These are phyloP conservation scores for Cinnamomum micranthum DNA, from an alignment of 164 flowering plant species.

Conservation along the genomic window DNA sequence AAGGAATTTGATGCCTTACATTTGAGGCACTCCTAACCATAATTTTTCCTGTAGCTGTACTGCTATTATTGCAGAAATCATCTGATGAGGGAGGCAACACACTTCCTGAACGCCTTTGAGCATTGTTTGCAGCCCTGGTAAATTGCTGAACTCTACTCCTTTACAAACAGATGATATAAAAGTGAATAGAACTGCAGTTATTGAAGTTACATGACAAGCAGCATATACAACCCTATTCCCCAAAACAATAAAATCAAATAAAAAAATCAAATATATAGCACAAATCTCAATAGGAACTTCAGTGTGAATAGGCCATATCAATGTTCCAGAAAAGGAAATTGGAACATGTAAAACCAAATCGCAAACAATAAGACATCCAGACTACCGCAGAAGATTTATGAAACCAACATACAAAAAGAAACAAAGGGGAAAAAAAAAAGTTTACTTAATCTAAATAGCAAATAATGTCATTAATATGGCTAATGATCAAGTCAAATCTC, in stretches of 20 bases:
- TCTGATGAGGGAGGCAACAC: constrained; percentile 53
- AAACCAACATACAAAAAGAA: no score
- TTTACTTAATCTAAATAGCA: constrained; percentile 20
- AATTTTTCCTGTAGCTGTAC: constrained; percentile 24
- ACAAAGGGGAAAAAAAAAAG: no score
- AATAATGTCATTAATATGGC: no score
- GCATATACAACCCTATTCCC: background rate
- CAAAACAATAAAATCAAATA: background rate
- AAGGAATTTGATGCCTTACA: constrained; percentile 25
- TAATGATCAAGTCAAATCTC: no score
- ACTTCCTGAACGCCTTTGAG: constrained; percentile 43
- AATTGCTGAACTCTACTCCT: constrained; percentile 46
- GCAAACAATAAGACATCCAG: no score
- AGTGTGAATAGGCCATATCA: background rate
- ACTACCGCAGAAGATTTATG: no score
- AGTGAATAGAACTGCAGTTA: no score
- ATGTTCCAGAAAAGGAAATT: background rate
- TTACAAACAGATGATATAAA: background rate
- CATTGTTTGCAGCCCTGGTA: constrained; percentile 37
- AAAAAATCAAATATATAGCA: no score
- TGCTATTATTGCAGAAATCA: constrained; percentile 18
- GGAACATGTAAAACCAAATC: background rate
- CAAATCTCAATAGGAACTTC: background rate
- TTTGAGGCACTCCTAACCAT: constrained; percentile 21
- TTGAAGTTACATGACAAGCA: background rate